A percentile compares a stretch with the other conserved stretches of the same genome.
phyloP scores from a whole-genome alignment of 352 stramenopile species.

The Saprolegnia parasitica region DNA sequence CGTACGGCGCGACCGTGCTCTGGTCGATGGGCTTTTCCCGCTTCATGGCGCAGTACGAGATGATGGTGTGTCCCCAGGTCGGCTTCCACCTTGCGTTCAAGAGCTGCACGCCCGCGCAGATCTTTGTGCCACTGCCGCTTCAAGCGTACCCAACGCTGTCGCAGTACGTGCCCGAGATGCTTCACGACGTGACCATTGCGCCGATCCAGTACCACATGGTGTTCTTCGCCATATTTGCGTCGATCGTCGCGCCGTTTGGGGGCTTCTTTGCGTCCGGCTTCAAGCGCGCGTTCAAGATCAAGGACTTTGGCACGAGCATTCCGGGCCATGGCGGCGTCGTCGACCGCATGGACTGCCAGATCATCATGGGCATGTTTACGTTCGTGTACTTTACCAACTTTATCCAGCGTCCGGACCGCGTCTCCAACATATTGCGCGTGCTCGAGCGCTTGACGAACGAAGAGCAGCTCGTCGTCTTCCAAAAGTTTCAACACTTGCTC shows the following conservation, averaged over 20 bases:
- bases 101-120: conserved; percentile 37
- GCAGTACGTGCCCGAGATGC: conserved; percentile 36
- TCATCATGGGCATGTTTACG: conserved; percentile 65
- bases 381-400: conserved; percentile 86
- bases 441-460: conserved; percentile 18
- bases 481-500: background rate
- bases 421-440: conserved; percentile 21
- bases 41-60: conserved; percentile 51
- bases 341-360: conserved; percentile 82
- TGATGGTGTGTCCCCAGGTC: conserved; percentile 57
- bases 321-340: conserved; percentile 86
- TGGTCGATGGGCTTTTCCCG: conserved; percentile 64
- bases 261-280: conserved; percentile 92
- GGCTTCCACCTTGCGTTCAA: conserved; percentile 26
- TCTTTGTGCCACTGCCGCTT: conserved; percentile 53
- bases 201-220: conserved; percentile 85
- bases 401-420: conserved; percentile 37
- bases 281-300: conserved; percentile 89
- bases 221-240: conserved; percentile 82
- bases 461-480: conserved; percentile 23
- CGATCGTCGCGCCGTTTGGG: conserved; percentile 90
- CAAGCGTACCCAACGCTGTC: conserved; percentile 38
- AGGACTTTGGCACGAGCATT: conserved; percentile 91
- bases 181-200: conserved; percentile 47
- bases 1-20: conserved; percentile 76